phyloP scores from a whole-genome alignment of 768 basidiomycete genomes.

The Pleurotus tuoliensis region DNA sequence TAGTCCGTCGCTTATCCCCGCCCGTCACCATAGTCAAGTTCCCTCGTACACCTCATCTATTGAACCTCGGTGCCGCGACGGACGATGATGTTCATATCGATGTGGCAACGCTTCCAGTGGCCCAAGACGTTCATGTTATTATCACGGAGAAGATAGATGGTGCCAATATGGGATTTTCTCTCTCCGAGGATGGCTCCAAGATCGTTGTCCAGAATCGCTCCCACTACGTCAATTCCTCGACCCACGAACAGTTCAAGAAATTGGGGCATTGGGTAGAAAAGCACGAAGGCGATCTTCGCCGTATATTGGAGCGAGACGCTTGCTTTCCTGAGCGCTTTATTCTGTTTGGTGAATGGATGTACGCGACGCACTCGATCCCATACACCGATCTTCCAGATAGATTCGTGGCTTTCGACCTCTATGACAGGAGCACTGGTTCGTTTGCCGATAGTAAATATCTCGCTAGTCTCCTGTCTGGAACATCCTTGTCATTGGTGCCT shows the following conservation, averaged over 20 bases:
- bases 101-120: slow-evolving; percentile 11
- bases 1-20: slow-evolving; percentile 41
- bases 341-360: slow-evolving; percentile 63
- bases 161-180: slow-evolving; percentile 63
- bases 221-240: slow-evolving; percentile 49
- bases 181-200: slow-evolving; percentile 39
- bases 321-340: slow-evolving; percentile 55
- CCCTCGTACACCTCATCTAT: slow-evolving; percentile 56
- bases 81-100: slow-evolving; percentile 46
- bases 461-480: slow-evolving; percentile 28
- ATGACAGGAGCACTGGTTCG: slow-evolving; percentile 41
- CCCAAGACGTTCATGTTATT: slow-evolving; percentile 29
- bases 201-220: slow-evolving; percentile 60
- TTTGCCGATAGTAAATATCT: slow-evolving; percentile 38
- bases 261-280: slow-evolving; percentile 51
- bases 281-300: slow-evolving; percentile 39
- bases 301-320: slow-evolving; percentile 42
- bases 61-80: slow-evolving; percentile 54
- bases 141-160: slow-evolving; percentile 67
- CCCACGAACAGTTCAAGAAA: slow-evolving; percentile 61
- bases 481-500: slow-evolving; percentile 40
- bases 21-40: slow-evolving; percentile 47
- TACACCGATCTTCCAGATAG: slow-evolving; percentile 51
- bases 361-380: slow-evolving; percentile 56
- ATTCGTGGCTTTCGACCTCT: slow-evolving; percentile 59